These are phyloP conservation scores for Madurella mycetomatis DNA, from an alignment of 2,329 filamentous ascomycete genomes.

Conservation along the genomic window DNA sequence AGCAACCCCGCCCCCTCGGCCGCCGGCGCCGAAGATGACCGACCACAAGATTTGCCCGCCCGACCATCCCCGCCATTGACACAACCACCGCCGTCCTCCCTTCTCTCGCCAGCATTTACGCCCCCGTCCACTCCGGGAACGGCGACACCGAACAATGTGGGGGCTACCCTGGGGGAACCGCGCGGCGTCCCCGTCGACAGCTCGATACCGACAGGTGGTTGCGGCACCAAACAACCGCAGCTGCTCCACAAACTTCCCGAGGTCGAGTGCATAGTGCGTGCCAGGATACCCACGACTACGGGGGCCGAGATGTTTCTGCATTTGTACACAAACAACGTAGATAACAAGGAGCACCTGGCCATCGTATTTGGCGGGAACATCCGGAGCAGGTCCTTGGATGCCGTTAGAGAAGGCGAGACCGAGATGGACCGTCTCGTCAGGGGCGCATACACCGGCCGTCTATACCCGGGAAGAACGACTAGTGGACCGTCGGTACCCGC, in stretches of 20 bases:
- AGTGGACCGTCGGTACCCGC: slow-evolving; percentile 51
- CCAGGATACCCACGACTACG: slow-evolving; percentile 85
- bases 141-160: slow-evolving; percentile 44
- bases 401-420: slow-evolving; percentile 68
- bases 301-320: slow-evolving; percentile 97
- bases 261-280: slow-evolving; percentile 91
- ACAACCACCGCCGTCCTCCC: slow-evolving; percentile 53
- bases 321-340: slow-evolving; percentile 85
- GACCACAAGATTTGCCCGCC: slow-evolving; percentile 7
- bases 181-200: slow-evolving; percentile 58
- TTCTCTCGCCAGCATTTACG: slow-evolving; percentile 83
- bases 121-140: slow-evolving; percentile 63
- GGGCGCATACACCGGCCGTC: slow-evolving; percentile 82
- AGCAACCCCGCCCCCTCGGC: slow-evolving; percentile 3
- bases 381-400: slow-evolving; percentile 67
- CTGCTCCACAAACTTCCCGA: slow-evolving; percentile 72
- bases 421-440: slow-evolving; percentile 90
- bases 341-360: slow-evolving; percentile 93
- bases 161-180: slow-evolving; percentile 32
- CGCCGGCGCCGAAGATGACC: slow-evolving; percentile 4
- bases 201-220: slow-evolving; percentile 53
- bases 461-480: slow-evolving; percentile 79
- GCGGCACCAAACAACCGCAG: slow-evolving; percentile 61
- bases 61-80: neutral
- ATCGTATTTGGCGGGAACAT: slow-evolving; percentile 93